Evolutionary conservation across 345 rosid species (phyloP).

Genomic region (Brassica incana): DNA sequence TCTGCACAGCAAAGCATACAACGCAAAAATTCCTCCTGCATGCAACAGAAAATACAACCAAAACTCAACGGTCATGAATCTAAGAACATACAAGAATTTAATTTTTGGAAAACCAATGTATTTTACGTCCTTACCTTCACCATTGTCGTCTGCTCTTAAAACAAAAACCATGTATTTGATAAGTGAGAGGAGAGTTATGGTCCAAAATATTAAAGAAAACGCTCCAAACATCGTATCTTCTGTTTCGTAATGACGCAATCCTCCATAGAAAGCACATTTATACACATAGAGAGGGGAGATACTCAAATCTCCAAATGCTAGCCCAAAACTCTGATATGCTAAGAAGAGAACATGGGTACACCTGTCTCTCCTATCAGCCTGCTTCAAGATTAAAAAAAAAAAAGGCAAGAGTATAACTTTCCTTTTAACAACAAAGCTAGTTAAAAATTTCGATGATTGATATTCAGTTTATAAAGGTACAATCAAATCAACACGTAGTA

Average conservation of each 20-base stretch:
- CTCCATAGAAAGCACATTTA: conserved; percentile 75
- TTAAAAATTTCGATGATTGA: not conserved
- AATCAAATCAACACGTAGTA: not conserved
- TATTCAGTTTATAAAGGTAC: not conserved
- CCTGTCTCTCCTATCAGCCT: conserved; percentile 58
- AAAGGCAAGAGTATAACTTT: not conserved
- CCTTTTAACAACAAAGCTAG: not conserved
- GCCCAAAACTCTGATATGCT: conserved; percentile 88
- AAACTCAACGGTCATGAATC: not conserved
- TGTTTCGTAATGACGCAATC: conserved; percentile 47
- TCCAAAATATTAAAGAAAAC: conserved; percentile 87
- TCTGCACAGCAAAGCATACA: conserved; percentile 84
- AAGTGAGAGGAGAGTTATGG: conserved; percentile 73
- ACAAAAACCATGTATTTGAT: conserved; percentile 66
- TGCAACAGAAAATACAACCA: not conserved
- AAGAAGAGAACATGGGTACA: conserved; percentile 54
- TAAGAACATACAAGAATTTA: not conserved
- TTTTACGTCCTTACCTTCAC: conserved; percentile 84
- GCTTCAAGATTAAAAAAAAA: conserved; percentile 22
- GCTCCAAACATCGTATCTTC: conserved; percentile 82
- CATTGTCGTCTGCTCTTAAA: conserved; percentile 71
- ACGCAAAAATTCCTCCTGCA: conserved; percentile 84
- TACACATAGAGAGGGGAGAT: conserved; percentile 90
- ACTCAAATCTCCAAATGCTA: conserved; percentile 71
- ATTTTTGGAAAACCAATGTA: not conserved